Conservation (phyloP, 148 eudicot species). For the Cornus controversa region DNA sequence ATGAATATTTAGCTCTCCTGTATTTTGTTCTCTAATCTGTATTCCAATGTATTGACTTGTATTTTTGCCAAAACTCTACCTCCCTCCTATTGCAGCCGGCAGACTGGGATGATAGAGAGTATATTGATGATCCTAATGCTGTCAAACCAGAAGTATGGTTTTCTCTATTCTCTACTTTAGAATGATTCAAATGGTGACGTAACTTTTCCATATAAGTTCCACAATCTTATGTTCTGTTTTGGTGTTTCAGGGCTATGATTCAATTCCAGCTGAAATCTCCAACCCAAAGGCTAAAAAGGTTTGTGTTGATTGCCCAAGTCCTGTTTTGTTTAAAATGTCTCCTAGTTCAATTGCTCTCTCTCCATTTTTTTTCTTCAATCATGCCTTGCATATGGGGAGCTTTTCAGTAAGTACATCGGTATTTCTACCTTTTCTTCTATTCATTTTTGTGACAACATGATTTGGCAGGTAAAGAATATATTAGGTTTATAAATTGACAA, state of each 20-base stretch:
- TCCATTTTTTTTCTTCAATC: not conserved
- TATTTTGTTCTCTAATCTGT: not conserved
- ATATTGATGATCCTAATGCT: constrained; percentile 74
- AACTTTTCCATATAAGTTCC: not conserved
- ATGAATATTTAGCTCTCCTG: not conserved
- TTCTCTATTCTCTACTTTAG: not conserved
- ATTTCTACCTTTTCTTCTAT: no score
- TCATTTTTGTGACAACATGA: no score
- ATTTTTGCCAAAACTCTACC: not conserved
- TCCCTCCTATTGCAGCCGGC: constrained; percentile 60
- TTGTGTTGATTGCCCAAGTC: constrained; percentile 10
- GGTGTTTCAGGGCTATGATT: constrained; percentile 82
- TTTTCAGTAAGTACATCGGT: no score
- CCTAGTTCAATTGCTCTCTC: constrained; percentile 19
- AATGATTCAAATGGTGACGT: not conserved
- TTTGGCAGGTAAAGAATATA: no score
- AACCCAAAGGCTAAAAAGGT: constrained; percentile 92
- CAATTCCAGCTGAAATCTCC: constrained; percentile 79
- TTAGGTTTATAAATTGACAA: no score
- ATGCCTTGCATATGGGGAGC: not conserved
- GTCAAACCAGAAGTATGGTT: constrained; percentile 82
- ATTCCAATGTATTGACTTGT: not conserved
- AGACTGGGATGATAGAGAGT: constrained; percentile 91
- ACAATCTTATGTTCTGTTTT: constrained; percentile 5
- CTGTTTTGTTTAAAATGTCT: constrained; percentile 1